These are phyloP conservation scores for Cercospora canescens DNA, from an alignment of 2,329 filamentous ascomycete species.

Conservation along the genomic window DNA sequence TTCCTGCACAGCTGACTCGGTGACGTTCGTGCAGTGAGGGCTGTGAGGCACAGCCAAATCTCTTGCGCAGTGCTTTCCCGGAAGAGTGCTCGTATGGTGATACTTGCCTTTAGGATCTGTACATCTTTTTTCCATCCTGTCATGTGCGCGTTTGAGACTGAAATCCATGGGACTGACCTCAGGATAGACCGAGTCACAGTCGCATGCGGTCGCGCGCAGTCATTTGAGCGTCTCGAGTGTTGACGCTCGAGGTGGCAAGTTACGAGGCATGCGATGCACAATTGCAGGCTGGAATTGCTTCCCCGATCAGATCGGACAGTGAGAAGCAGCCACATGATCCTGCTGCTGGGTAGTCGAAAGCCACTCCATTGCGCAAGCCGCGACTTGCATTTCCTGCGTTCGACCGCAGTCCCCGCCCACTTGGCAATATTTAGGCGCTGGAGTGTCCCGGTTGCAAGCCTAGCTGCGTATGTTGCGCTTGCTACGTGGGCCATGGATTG, in stretches of 20 bases:
- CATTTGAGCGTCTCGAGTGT: too few species aligned
- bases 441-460: neutral
- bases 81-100: neutral
- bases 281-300: neutral
- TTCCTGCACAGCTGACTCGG: constrained; percentile 2
- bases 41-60: neutral
- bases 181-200: neutral
- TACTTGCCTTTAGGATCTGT: neutral
- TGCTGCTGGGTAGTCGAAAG: neutral
- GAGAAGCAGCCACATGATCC: neutral
- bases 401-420: neutral
- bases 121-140: neutral
- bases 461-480: neutral
- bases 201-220: neutral
- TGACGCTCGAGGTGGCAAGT: neutral
- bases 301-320: neutral
- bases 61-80: constrained; percentile 3
- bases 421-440: neutral
- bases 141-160: neutral
- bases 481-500: neutral
- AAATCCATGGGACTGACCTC: neutral
- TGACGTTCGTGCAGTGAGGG: neutral
- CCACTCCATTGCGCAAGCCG: constrained; percentile 5
- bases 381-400: neutral
- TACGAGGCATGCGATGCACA: neutral